Evolutionary conservation across 2,329 filamentous ascomycete genomes (phyloP), one percentile per base, ranked within the genome.

Genomic region (Lasiodiplodia sp.): DNA sequence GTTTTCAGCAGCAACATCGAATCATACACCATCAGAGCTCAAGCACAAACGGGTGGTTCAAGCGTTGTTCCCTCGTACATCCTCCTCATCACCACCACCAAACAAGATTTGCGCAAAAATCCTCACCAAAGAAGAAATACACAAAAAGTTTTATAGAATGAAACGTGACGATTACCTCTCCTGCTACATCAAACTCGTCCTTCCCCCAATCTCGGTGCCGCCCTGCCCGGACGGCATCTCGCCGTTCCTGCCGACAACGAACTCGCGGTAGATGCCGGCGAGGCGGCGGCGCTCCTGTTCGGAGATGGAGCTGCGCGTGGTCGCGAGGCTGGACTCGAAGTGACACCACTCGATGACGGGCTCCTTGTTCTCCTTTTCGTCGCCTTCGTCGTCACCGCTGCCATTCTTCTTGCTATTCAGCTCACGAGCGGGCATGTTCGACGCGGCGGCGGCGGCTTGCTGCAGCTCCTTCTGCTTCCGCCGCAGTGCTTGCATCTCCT

Each of bases 161-260:
- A 34, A 57, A 40, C 11, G 38, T 11, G 28, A 16, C 44, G 34
- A 65, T 6, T 8, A 49, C 44, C 23, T 12, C 34, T 10, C 44
- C 44, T 34, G 8, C 21, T 52, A 97, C 96, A 98, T 98, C 80
- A 99, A 84, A 81, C 94, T 98, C 74, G 91, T 95, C 77, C 96
- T 86, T 16, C 94, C 96, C 8, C 96, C 96, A 81, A 99, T 89
- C 81, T 98, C 96, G 79, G 90, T 96, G 68, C 91, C 92, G 0
- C 92, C 94, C 80, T 98, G 93, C 1, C 96, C 96, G 79, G 92
- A 95, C 70, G 90, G 93, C 93, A 99, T 94, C 83, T 98, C 94
- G 8, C 96, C 96, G 79, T 94, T 97, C 73, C 96, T 86, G 0
- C 94, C 94, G 4, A 93, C 92, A 0, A 97, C 90, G 83, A 99